Base-by-base conservation (phyloP, 1,284 basidiomycete species). In the Leccinum griseonigrum region DNA sequence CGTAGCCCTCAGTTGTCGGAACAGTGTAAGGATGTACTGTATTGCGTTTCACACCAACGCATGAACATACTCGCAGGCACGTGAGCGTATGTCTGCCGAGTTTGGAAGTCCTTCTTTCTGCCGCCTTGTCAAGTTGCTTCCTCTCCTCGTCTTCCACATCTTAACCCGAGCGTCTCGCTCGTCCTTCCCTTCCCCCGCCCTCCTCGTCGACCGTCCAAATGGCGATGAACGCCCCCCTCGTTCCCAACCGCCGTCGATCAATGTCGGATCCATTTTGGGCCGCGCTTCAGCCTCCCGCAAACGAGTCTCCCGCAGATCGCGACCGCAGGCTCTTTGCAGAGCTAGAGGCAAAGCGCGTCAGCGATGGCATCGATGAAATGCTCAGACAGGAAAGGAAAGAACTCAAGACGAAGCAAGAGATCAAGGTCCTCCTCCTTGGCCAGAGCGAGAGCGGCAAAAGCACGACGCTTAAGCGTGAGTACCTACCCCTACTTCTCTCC, bases 361-460 rank as follows among this genome's bases (percentile, higher is more conserved):
- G 86, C 78, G 87, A 92, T 69, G 77, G 79, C 38, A 93, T 93
- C 67, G 91, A 93, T 75, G 86, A 88, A 67, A 85, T 88, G 84
- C 78, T 93, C 68, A 81, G 81, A 62, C 79, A 82, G 62, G 87
- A 90, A 68, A 79, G 80, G 61, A 81, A 78, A 61, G 84, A 85
- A 65, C 78, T 83, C 76, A 85, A 82, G 72, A 75, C 76, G 58
- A 85, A 83, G 67, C 76, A 80, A 58, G 84, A 86, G 68, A 82
- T 92, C 72, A 89, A 88, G 71, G 83, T 93, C 54, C 78, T 93
- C 57, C 79, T 93, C 59, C 83, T 93, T 36, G 91, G 91, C 61
- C 90, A 92, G 79, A 90, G 88, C 67, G 90, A 92, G 79, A 89
- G 86, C 67, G 88, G 88, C 43, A 92, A 92, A 79, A 90, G 86